Evolutionary conservation across 148 eudicot genomes (phyloP), one percentile per base, ranked within the genome.

Genomic region (Persicaria maculosa): DNA sequence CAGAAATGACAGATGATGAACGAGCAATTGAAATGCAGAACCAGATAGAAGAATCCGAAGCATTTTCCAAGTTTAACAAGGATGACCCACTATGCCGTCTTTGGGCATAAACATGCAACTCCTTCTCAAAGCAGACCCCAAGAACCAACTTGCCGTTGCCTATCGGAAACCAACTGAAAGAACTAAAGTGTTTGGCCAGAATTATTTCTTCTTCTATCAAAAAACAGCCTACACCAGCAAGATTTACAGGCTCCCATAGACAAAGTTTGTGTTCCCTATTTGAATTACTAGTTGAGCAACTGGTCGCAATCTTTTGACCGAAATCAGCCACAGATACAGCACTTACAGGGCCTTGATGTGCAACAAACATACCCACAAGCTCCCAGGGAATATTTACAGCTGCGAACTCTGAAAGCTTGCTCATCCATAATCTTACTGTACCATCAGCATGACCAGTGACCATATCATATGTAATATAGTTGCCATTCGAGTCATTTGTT

Each of bases 301-400:
- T 72, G 9, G 94, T 88, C 67, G 97, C 97, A 83, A 90, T 84
- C 80, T 86, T 96, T 79, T 85, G 85, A 76, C 97, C 92, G 83
- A 81, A 88, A 79, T 85, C 88, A 84, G 88, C 85, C 47, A 84
- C 61, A 77, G 94, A 83, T 76, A 89, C 80, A 47, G 79, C 77
- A 77, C 46, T 79, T 53, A 90, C 77, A 76, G 97, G 88, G 25
- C 89, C 89, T 78, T 80, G 80, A 75, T 78, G 81, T 43, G 91
- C 82, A 59, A 81, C 79, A 83, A 92, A 83, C 83, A 80, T 75
- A 74, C 97, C 97, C 75, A 92, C 97, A 79, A 96, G 92, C 79
- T 86, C 90, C 91, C 97, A 90, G 50, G 85, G 79, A 11, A 72
- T 57, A 78, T 48, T 58, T 65, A 79, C 83, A 62, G 77, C 81